These are phyloP conservation scores for Suhomyces vadensis DNA, from an alignment of 805 yeast genomes.

Conservation along the genomic window DNA sequence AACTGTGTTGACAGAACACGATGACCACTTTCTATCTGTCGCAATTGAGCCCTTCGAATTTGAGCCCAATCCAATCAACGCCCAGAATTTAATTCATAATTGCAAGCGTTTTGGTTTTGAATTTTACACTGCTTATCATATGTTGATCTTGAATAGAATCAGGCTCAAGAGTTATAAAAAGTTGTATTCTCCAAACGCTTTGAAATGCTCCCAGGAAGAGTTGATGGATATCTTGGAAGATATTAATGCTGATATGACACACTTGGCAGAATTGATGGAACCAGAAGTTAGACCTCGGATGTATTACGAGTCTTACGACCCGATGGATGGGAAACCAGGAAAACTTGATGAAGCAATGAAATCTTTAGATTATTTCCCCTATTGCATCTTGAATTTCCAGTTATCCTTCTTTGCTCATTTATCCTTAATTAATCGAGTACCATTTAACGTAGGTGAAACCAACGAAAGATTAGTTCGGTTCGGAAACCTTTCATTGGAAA, in stretches of 20 bases:
- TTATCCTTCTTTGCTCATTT: slow-evolving; percentile 27
- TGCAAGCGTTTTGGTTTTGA: slow-evolving; percentile 10
- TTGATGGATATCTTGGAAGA: slow-evolving; percentile 12
- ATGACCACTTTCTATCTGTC: slow-evolving; percentile 15
- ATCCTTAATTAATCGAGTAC: slow-evolving; percentile 29
- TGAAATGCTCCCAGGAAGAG: slow-evolving; percentile 3
- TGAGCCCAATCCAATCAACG: slow-evolving; percentile 3
- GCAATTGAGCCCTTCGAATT: slow-evolving; percentile 12
- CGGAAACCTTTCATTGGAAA: slow-evolving; percentile 26
- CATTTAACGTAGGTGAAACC: slow-evolving; percentile 17
- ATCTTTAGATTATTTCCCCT: not conserved
- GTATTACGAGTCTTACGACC: slow-evolving; percentile 13
- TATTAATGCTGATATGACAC: slow-evolving; percentile 21
- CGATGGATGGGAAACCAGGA: not conserved
- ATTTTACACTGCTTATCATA: slow-evolving; percentile 17
- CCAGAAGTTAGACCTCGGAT: slow-evolving; percentile 23
- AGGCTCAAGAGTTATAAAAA: slow-evolving; percentile 22
- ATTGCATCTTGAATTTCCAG: slow-evolving; percentile 17
- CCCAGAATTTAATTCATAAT: slow-evolving; percentile 7
- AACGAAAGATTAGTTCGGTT: slow-evolving; percentile 16
- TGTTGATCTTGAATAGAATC: slow-evolving; percentile 21
- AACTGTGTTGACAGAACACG: slow-evolving; percentile 23
- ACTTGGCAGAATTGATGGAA: slow-evolving; percentile 19
- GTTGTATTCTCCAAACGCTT: slow-evolving; percentile 24
- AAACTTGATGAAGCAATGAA: not conserved